These are phyloP conservation scores for Chlorella sp. DNA, from an alignment of 139 green algal genomes.

Conservation along the genomic window DNA sequence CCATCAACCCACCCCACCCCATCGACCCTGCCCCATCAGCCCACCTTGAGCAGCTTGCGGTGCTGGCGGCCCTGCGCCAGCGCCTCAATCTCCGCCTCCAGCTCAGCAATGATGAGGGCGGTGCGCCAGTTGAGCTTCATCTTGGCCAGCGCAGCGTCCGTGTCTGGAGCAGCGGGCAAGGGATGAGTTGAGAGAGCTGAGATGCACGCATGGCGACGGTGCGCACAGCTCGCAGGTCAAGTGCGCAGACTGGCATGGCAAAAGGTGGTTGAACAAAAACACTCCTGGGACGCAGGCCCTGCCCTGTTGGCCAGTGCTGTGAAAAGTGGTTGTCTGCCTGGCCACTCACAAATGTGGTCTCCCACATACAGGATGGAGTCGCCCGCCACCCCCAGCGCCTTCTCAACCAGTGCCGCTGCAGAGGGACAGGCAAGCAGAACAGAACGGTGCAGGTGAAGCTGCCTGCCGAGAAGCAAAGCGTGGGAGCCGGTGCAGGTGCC, in stretches of 20 bases:
- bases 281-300: too few relatives aligned
- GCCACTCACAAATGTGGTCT: constrained; percentile 84
- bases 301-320: too few relatives aligned
- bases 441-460: too few relatives aligned
- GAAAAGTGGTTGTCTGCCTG: too few relatives aligned
- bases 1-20: too few relatives aligned
- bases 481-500: too few relatives aligned
- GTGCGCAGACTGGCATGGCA: too few relatives aligned
- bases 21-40: too few relatives aligned
- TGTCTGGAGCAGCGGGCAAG: too few relatives aligned
- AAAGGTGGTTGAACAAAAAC: too few relatives aligned
- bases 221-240: not conserved
- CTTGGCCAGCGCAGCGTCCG: constrained; percentile 27
- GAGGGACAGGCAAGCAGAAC: not conserved
- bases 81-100: constrained; percentile 93
- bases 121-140: constrained; percentile 72
- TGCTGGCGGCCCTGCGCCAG: constrained; percentile 76
- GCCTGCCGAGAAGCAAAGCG: too few relatives aligned
- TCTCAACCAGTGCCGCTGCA: constrained; percentile 86
- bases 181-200: not conserved
- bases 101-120: constrained; percentile 89
- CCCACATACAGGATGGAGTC: constrained; percentile 97
- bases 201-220: not conserved
- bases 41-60: constrained; percentile 75
- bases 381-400: constrained; percentile 85